Base-by-base conservation (phyloP, 2,329 filamentous ascomycete genomes). In the Aspergillus candidus region DNA sequence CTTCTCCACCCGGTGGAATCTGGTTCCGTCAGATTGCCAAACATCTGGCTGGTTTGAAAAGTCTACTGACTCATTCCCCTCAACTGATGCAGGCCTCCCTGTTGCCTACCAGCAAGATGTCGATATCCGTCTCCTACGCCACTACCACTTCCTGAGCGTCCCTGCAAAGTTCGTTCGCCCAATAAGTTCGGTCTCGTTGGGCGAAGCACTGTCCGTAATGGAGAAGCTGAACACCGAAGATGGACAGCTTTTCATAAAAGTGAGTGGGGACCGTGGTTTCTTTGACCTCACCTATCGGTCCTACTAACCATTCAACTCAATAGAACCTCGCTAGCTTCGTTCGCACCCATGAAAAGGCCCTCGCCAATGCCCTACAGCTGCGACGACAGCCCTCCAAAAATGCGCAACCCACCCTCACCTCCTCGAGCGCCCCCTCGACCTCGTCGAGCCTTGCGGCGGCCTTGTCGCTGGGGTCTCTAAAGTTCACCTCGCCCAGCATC, bases 321-420 rank as follows among this genome's bases (percentile, higher is more conserved):
- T 66, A 96, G 91, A 93, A 94, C 77, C 79, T 98, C 66, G 90
- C 91, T 64, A 84, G 84, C 71, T 97, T 95, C 71, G 89, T 98
- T 70, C 88, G 90, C 51, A 95, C 89, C 44, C 89, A 98, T 74
- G 93, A 98, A 71, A 94, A 94, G 72, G 91, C 90, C 32, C 80
- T 98, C 51, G 93, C 93, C 63, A 97, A 97, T 73, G 91, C 91
- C 58, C 75, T 96, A 51, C 91, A 96, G 68, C 77, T 94, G 57
- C 84, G 84, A 66, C 82, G 87, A 59, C 78, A 80, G 50, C 72
- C 76, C 33, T 73, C 79, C 50, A 84, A 83, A 58, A 82, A 90
- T 80, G 79, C 78, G 54, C 70, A 80, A 44, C 82, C 84, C 48
- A 56, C 63, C 45, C 63, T 60, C 48, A 56, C 63, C 42, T 64